Conservation (phyloP, 2,329 filamentous ascomycete genomes). For the Pseudopyrenochaeta lycopersici region DNA sequence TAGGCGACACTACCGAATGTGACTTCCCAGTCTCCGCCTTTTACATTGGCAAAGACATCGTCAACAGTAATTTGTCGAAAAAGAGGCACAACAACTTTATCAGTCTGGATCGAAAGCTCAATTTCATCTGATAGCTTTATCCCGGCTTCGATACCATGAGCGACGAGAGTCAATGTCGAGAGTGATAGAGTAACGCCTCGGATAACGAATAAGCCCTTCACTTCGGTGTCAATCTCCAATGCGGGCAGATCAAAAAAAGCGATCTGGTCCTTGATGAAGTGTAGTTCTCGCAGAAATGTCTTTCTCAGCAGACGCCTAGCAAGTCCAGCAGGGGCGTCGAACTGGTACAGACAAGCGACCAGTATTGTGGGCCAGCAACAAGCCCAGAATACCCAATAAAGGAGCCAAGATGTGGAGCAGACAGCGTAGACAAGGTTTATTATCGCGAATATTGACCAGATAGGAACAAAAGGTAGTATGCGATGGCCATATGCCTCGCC, state of each 20-base stretch:
- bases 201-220: slow-evolving; percentile 62
- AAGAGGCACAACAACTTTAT: slow-evolving; percentile 58
- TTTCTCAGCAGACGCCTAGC: slow-evolving; percentile 48
- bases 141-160: slow-evolving; percentile 63
- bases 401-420: slow-evolving; percentile 62
- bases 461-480: slow-evolving; percentile 54
- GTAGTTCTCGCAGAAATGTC: slow-evolving; percentile 52
- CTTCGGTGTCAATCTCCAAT: slow-evolving; percentile 64
- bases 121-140: slow-evolving; percentile 63
- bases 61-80: slow-evolving; percentile 62
- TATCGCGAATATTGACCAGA: slow-evolving; percentile 59
- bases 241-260: slow-evolving; percentile 61
- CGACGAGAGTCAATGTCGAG: slow-evolving; percentile 59
- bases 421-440: slow-evolving; percentile 59
- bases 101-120: slow-evolving; percentile 61
- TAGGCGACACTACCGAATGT: slow-evolving; percentile 52
- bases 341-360: slow-evolving; percentile 59
- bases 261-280: slow-evolving; percentile 62
- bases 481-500: slow-evolving; percentile 49
- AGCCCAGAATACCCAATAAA: slow-evolving; percentile 55
- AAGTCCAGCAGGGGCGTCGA: slow-evolving; percentile 49
- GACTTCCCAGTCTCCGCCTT: slow-evolving; percentile 62
- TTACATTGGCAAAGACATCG: slow-evolving; percentile 64
- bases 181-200: slow-evolving; percentile 63
- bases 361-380: slow-evolving; percentile 55